phyloP scores from a whole-genome alignment of 2,329 filamentous ascomycete species.

The Fusarium sp. region DNA sequence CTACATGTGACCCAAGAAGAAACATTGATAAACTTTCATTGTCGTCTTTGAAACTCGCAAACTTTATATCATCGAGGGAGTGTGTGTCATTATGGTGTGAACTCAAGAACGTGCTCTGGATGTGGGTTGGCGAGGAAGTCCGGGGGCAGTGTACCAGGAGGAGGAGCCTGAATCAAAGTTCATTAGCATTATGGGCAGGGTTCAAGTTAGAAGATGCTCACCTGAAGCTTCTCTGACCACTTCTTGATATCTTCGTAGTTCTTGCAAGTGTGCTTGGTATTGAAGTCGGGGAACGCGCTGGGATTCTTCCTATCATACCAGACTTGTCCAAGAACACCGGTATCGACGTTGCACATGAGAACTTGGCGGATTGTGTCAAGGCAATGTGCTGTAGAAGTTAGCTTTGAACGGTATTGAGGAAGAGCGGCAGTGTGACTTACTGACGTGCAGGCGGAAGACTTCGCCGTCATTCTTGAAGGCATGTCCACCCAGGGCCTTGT shows the following conservation, averaged over 20 bases:
- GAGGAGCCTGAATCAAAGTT: constrained; percentile 27
- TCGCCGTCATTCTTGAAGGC: constrained; percentile 65
- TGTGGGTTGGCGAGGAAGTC: constrained; percentile 26
- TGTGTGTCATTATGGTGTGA: constrained; percentile 22
- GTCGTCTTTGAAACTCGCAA: not conserved
- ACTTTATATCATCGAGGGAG: fast-evolving
- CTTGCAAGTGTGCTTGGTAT: constrained; percentile 67
- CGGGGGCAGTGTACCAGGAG: constrained; percentile 18
- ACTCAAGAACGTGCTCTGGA: constrained; percentile 14
- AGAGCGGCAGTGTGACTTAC: constrained; percentile 50
- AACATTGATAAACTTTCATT: not conserved
- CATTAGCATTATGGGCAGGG: not conserved
- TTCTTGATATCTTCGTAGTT: constrained; percentile 63
- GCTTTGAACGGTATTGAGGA: fast-evolving
- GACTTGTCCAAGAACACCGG: constrained; percentile 68
- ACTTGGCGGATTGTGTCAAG: constrained; percentile 70
- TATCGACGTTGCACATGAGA: constrained; percentile 70
- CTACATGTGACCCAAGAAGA: not conserved
- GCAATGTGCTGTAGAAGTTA: constrained; percentile 56
- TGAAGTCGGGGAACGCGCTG: constrained; percentile 68
- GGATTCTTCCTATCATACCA: constrained; percentile 61
- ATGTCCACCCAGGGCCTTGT: constrained; percentile 58
- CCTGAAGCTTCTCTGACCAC: constrained; percentile 66
- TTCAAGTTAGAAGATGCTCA: not conserved
- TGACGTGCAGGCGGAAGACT: constrained; percentile 65